Evolutionary conservation across 2,329 filamentous ascomycete species (phyloP).

Genomic region (Arthrobotrys pseudoclavata): DNA sequence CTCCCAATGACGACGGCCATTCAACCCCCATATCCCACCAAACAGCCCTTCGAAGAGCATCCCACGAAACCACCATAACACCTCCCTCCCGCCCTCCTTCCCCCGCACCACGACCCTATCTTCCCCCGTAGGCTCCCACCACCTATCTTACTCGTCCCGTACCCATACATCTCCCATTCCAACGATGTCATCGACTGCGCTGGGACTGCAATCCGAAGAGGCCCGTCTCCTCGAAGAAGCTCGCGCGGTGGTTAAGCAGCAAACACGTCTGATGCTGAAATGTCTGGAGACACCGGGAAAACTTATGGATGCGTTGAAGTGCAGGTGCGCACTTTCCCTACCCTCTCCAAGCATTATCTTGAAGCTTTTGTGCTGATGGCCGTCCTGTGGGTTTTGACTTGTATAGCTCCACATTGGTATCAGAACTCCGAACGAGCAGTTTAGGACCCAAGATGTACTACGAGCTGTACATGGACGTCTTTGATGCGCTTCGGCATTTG

Average conservation of each 20-base stretch:
- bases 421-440: constrained; percentile 96
- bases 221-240: constrained; percentile 97
- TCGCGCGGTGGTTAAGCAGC: constrained; percentile 93
- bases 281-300: constrained; percentile 97
- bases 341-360: background rate
- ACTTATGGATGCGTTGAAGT: constrained; percentile 99
- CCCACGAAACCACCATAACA: constrained; percentile 17
- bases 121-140: background rate
- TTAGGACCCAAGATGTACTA: constrained; percentile 99
- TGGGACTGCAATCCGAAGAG: constrained; percentile 64
- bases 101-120: constrained; percentile 4
- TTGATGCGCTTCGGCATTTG: constrained; percentile 95
- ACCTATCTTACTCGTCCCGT: background rate
- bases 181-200: constrained; percentile 57
- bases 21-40: constrained; percentile 34
- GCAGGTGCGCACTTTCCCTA: constrained; percentile 79
- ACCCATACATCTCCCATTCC: background rate
- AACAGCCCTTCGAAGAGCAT: constrained; percentile 27
- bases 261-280: constrained; percentile 96
- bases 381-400: constrained; percentile 31
- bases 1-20: constrained; percentile 48
- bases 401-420: constrained; percentile 95
- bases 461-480: constrained; percentile 99
- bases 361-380: background rate
- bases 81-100: background rate